phyloP scores from a whole-genome alignment of 2,329 filamentous ascomycete genomes.

The Xylaria sp. region DNA sequence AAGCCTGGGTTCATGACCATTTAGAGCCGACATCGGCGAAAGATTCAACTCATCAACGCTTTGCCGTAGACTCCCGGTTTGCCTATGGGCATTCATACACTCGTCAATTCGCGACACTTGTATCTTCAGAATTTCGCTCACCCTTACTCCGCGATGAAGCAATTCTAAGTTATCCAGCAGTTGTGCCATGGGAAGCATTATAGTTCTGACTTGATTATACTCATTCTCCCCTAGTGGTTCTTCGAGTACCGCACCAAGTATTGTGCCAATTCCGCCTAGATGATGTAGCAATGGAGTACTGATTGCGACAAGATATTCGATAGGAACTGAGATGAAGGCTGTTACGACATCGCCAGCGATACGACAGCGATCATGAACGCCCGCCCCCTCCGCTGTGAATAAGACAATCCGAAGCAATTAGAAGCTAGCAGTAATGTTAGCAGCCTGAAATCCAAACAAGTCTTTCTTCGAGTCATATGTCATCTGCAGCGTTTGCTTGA shows the following conservation, averaged over 20 bases:
- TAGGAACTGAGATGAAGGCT: slow-evolving; percentile 9
- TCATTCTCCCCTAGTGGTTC: slow-evolving; percentile 11
- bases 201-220: slow-evolving; percentile 13
- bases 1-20: not conserved
- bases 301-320: slow-evolving; percentile 16
- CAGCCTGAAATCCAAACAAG: slow-evolving; percentile 19
- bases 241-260: slow-evolving; percentile 14
- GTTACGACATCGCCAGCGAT: slow-evolving; percentile 17
- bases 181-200: slow-evolving; percentile 18
- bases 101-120: slow-evolving; percentile 17
- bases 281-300: slow-evolving; percentile 19
- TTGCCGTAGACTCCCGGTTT: not conserved
- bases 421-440: slow-evolving; percentile 14
- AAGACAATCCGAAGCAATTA: slow-evolving; percentile 13
- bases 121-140: slow-evolving; percentile 8
- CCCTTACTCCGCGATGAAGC: slow-evolving; percentile 7
- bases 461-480: slow-evolving; percentile 15
- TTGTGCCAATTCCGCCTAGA: slow-evolving; percentile 10
- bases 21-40: not conserved
- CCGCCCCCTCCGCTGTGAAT: slow-evolving; percentile 11
- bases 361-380: slow-evolving; percentile 14
- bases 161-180: slow-evolving; percentile 14
- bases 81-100: slow-evolving; percentile 11
- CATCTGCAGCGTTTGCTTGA: slow-evolving; percentile 11
- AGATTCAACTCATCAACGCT: not conserved